These are phyloP conservation scores for Trypanosoma lewisi DNA, from an alignment of 208 protist genomes.

Conservation along the genomic window DNA sequence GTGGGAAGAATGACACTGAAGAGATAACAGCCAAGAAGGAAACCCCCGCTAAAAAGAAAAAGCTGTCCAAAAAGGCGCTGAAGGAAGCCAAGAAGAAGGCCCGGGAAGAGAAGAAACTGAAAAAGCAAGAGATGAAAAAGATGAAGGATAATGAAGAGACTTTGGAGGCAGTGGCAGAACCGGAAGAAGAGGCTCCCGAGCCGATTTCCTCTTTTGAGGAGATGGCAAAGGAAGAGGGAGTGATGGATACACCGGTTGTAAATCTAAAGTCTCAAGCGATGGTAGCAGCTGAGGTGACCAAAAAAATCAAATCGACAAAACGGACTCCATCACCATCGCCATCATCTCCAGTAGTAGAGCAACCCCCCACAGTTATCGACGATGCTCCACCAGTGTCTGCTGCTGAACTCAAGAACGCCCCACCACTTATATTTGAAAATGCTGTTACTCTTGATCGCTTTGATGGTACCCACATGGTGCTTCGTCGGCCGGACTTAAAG, in stretches of 20 bases:
- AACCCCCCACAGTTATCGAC: background rate
- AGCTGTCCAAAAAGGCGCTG: constrained; percentile 1
- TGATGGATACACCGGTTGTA: constrained; percentile 22
- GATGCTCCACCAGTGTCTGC: background rate
- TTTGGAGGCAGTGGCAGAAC: background rate
- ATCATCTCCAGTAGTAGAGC: background rate
- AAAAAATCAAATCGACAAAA: constrained; percentile 16
- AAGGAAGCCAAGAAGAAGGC: constrained; percentile 19
- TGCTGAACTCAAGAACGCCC: constrained; percentile 24
- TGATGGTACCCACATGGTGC: constrained; percentile 32
- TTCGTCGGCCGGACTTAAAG: constrained; percentile 27
- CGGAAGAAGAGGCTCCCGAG: constrained; percentile 9
- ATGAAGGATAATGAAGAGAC: background rate
- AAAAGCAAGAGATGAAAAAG: constrained; percentile 15
- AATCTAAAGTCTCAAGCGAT: constrained; percentile 7
- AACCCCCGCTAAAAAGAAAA: background rate
- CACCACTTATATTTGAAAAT: constrained; percentile 33
- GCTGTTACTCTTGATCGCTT: constrained; percentile 30
- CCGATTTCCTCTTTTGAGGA: constrained; percentile 7
- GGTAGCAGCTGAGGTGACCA: constrained; percentile 9
- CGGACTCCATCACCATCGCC: background rate
- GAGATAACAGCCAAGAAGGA: background rate
- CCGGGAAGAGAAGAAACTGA: constrained; percentile 12
- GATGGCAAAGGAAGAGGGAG: constrained; percentile 11
- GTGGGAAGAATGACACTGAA: background rate